phyloP scores from a whole-genome alignment of 495 filamentous ascomycete species.

The Neurospora cerealis region DNA sequence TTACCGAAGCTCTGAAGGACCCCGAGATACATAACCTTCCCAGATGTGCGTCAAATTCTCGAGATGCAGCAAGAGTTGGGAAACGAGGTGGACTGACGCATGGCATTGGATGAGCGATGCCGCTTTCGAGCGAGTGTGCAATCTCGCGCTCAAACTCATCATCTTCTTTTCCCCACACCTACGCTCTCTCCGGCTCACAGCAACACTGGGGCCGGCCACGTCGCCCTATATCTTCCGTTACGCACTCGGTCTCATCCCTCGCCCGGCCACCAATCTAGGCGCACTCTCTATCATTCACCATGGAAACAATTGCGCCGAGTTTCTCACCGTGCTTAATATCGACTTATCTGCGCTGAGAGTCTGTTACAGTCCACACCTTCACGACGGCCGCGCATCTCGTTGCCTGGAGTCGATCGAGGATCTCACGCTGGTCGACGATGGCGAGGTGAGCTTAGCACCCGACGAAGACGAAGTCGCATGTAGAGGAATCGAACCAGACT shows the following conservation, averaged over 20 bases:
- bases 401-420: background rate
- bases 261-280: background rate
- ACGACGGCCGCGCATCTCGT: background rate
- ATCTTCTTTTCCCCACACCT: background rate
- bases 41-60: background rate
- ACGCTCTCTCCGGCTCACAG: background rate
- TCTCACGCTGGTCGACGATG: background rate
- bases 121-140: background rate
- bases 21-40: background rate
- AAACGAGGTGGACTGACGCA: background rate
- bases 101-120: background rate
- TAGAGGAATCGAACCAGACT: background rate
- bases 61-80: background rate
- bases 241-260: background rate
- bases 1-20: background rate
- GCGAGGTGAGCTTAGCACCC: background rate
- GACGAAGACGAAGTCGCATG: background rate
- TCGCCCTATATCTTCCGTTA: background rate
- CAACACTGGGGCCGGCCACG: background rate
- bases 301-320: background rate
- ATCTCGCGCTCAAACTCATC: background rate
- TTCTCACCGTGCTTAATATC: background rate
- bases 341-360: background rate
- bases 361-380: background rate
- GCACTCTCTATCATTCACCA: background rate